Evolutionary conservation across 2,329 filamentous ascomycete genomes (phyloP).

Genomic region (Pseudogymnoascus sp.): DNA sequence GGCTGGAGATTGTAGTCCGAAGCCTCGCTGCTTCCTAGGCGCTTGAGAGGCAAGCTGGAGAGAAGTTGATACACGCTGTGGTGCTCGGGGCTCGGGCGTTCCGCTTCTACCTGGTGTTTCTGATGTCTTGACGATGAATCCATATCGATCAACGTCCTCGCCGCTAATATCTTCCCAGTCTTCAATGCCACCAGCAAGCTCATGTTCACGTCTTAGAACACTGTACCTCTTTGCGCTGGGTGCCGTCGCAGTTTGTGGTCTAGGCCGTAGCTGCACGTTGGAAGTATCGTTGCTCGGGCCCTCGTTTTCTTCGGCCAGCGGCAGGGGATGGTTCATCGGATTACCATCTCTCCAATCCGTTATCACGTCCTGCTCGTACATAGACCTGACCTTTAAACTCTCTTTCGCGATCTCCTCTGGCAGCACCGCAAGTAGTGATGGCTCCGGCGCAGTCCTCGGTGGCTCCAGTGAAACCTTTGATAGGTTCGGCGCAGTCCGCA

Average conservation of each 20-base stretch:
- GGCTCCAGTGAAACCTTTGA: background rate
- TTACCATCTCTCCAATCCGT: conserved; percentile 10
- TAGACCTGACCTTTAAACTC: conserved; percentile 29
- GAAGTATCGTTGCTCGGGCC: background rate
- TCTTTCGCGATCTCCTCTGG: conserved; percentile 27
- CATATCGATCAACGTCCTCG: conserved; percentile 57
- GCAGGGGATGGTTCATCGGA: background rate
- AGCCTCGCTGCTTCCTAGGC: conserved; percentile 24
- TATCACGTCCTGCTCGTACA: conserved; percentile 25
- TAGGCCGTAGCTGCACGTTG: conserved; percentile 10
- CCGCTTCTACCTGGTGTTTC: conserved; percentile 18
- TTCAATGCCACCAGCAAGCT: conserved; percentile 52
- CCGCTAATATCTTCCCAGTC: conserved; percentile 60
- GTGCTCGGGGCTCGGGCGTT: conserved; percentile 26
- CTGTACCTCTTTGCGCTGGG: conserved; percentile 26
- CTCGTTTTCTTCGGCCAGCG: conserved; percentile 1
- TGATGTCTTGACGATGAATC: conserved; percentile 47
- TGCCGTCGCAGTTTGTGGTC: conserved; percentile 21
- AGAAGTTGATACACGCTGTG: conserved; percentile 26
- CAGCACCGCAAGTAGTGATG: background rate
- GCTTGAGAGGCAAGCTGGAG: conserved; percentile 26
- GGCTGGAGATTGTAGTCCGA: conserved; percentile 36
- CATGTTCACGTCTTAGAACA: conserved; percentile 28
- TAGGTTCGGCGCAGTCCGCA: background rate
- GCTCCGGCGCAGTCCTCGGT: background rate